Percentiles rank a stretch among this genome's conserved stretches.
phyloP scores from a whole-genome alignment of 176 grass and related monocot genomes.

The Phragmites australis region DNA sequence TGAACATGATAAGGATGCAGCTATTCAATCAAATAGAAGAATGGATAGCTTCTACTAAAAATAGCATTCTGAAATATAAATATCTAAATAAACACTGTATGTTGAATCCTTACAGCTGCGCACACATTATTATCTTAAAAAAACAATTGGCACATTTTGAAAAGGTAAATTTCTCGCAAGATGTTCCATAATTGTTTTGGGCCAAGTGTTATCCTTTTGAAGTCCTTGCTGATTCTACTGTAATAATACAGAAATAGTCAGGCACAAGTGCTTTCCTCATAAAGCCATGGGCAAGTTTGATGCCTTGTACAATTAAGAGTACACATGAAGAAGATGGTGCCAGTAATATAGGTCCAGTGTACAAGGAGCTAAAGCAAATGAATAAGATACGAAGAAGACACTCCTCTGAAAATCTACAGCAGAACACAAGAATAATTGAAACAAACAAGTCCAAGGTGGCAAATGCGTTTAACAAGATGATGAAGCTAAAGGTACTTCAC shows the following conservation, averaged over 20 bases:
- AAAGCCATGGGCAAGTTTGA: neutral
- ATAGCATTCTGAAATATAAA: neutral
- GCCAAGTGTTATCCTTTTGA: neutral
- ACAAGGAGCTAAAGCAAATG: neutral
- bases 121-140: neutral
- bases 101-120: neutral
- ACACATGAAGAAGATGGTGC: neutral
- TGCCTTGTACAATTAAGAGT: conserved; percentile 1
- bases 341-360: neutral
- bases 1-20: conserved; percentile 48
- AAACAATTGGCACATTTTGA: neutral
- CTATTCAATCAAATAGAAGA: neutral
- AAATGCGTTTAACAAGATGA: neutral
- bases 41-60: conserved; percentile 26
- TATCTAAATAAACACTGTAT: neutral
- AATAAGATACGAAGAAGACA: neutral
- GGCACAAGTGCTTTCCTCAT: neutral
- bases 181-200: neutral
- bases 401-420: conserved; percentile 13
- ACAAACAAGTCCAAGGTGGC: neutral
- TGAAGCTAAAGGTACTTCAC: neutral
- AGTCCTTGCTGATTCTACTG: conserved; percentile 1
- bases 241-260: conserved; percentile 1
- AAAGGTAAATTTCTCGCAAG: conserved; percentile 2
- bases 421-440: neutral